phyloP scores from a whole-genome alignment of 1,284 basidiomycete species.

The Ganoderma boninense region DNA sequence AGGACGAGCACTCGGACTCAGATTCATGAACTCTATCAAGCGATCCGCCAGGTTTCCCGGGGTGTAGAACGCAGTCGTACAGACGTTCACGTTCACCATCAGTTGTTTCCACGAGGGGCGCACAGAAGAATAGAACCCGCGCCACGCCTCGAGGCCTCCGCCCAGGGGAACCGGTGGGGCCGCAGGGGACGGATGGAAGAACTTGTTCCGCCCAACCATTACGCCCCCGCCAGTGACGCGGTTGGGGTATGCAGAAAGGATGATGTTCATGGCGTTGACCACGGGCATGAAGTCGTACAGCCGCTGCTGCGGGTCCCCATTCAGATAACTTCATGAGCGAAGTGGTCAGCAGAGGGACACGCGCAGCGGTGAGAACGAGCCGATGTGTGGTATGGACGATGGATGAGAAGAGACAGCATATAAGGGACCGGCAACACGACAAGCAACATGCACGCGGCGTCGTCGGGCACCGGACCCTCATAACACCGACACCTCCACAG shows the following conservation, averaged over 20 bases:
- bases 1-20: conserved; percentile 59
- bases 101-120: conserved; percentile 75
- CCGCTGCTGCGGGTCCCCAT: conserved; percentile 65
- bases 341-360: conserved; percentile 27
- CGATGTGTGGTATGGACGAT: conserved; percentile 10
- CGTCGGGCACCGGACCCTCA: conserved; percentile 31
- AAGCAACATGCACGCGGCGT: background rate
- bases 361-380: conserved; percentile 13
- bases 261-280: conserved; percentile 76
- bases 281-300: conserved; percentile 72
- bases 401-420: conserved; percentile 29
- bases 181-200: conserved; percentile 70
- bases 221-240: conserved; percentile 68
- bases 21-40: conserved; percentile 58
- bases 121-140: conserved; percentile 80
- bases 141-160: conserved; percentile 72
- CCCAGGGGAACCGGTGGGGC: conserved; percentile 55
- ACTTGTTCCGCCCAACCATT: conserved; percentile 78
- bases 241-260: conserved; percentile 69
- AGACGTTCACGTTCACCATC: conserved; percentile 84
- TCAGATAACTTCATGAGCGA: conserved; percentile 57
- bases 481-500: conserved; percentile 28
- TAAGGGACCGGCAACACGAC: conserved; percentile 33
- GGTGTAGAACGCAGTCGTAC: conserved; percentile 79
- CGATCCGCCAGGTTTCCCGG: conserved; percentile 68